Conservation (phyloP, 441 rosid genomes). For the Arabidopsis hybrid region DNA sequence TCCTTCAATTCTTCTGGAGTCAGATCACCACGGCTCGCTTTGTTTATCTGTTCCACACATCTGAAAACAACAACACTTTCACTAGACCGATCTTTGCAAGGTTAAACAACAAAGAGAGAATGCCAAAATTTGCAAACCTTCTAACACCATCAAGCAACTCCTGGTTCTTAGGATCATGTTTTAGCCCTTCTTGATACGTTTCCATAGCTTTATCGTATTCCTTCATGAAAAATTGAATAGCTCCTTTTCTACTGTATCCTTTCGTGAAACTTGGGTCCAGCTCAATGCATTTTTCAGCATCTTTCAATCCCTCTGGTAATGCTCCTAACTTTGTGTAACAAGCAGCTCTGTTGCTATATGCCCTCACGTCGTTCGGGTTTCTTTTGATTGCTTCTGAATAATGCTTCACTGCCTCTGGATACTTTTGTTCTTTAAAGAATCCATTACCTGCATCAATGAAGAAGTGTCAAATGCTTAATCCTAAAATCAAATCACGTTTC, state of each 20-base stretch:
- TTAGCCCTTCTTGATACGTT: conserved; percentile 89
- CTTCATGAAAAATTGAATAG: conserved; percentile 90
- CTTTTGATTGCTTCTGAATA: conserved; percentile 88
- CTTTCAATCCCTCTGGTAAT: conserved; percentile 90
- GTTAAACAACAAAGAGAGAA: neutral
- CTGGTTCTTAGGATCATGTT: conserved; percentile 77
- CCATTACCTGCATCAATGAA: conserved; percentile 67
- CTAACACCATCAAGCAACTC: conserved; percentile 86
- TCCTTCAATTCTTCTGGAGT: conserved; percentile 94
- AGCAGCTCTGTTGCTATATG: conserved; percentile 94
- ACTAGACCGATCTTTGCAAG: neutral
- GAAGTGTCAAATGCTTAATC: neutral
- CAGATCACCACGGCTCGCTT: conserved; percentile 86
- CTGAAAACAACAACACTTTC: conserved; percentile 39
- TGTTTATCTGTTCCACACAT: conserved; percentile 82
- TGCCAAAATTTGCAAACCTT: conserved; percentile 52
- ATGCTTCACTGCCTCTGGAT: conserved; percentile 91
- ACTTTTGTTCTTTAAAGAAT: conserved; percentile 82
- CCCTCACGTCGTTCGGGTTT: conserved; percentile 78
- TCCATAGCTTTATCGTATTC: conserved; percentile 89
- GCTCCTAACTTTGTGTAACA: conserved; percentile 95
- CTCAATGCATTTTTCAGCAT: conserved; percentile 96
- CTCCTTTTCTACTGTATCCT: conserved; percentile 93
- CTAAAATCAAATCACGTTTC: neutral
- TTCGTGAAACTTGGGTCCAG: conserved; percentile 87